Base-by-base conservation (phyloP, 1,139 yeast genomes). In the Yarrowia galli region DNA sequence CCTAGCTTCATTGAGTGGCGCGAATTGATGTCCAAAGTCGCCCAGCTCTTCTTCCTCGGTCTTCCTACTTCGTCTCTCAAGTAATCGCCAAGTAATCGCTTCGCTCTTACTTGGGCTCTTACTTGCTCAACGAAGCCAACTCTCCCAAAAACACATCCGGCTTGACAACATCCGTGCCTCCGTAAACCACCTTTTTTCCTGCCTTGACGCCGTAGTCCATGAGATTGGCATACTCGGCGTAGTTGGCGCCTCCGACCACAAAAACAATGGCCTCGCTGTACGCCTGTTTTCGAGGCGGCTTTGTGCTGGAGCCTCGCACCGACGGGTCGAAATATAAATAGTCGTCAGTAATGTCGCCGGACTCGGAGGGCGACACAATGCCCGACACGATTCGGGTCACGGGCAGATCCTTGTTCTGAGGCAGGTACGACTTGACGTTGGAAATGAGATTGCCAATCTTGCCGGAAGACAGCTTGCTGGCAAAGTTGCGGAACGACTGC, bases 241-340 rank as follows among this genome's bases (percentile, higher is more conserved):
- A 95, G 77, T 91, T 93, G 63, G 98, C 99, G 42, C 99, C 99
- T 23, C 99, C 99, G 69, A 96, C 93, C 65, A 92, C 91, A 77
- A 95, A 96, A 20, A 95, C 97, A 68, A 91, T 81, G 3, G 97
- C 87, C 72, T 92, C 96, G 70, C 86, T 87, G 76, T 91, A 92
- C 16, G 88, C 81, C 74, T 89, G 92, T 75, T 97, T 87, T 76
- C 88, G 89, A 45, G 98, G 98, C 51, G 93, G 96, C 73, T 90
- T 88, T 9, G 97, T 86, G 73, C 89, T 93, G 1, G 97, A 89
- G 5, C 98, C 98, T 72, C 98, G 85, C 6, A 91, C 87, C 60
- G 87, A 88, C 35, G 99, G 98, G 77, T 95, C 98, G 75, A 91
- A 89, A 76, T 89, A 93, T 69, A 95, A 80, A 77, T 95, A 95